Base-by-base conservation (phyloP, 495 filamentous ascomycete genomes). In the Immersiella caudata region DNA sequence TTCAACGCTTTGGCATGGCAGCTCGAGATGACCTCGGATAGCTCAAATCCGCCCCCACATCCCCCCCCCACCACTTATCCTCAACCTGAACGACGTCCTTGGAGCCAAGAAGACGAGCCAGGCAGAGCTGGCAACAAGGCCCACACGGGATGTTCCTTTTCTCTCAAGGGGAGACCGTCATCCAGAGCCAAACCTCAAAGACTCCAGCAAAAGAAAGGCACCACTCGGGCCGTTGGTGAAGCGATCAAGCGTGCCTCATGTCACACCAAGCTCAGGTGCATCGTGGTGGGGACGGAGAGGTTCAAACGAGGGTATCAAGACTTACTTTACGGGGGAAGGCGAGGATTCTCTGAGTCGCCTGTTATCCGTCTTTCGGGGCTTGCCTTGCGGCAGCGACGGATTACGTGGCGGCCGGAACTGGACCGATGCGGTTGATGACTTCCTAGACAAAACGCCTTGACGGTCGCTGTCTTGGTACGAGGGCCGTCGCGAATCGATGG, bases 271-370 rank as follows among this genome's bases (percentile, higher is more conserved):
- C 12, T 20, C 21, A 20, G 60, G 60, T 4, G n/a, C 60, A 50
- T n/a, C 22, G n/a, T 16, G 33, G 33, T 55, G 51, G 58, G 35
- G 49, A 64, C 54, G 69, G 16, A 14, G n/a, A 66, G 57, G 64
- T 55, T 51, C 64, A 64, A 62, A 49, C 65, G 29, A 56, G 33
- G n/a, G 18, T 33, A 5, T 40, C 40, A 14, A 18, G 12, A 80
- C 81, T 82, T 74, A 83, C 81, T 75, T 82, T 65, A 74, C 71
- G 58, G 81, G 79, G 51, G 78, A 78, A 29, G 81, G 81, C n/a
- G 81, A 84, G 27, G 79, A 79, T n/a, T 76, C 75, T 51, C 79
- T 74, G 35, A 81, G 76, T 20, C 81, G 74, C 56, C 62, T 70
- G 62, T 75, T 78, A 58, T 78, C 77, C 29, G 80, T 81, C 58